These are phyloP conservation scores for Tuber aestivum DNA, from an alignment of 495 filamentous ascomycete species.

Conservation along the genomic window DNA sequence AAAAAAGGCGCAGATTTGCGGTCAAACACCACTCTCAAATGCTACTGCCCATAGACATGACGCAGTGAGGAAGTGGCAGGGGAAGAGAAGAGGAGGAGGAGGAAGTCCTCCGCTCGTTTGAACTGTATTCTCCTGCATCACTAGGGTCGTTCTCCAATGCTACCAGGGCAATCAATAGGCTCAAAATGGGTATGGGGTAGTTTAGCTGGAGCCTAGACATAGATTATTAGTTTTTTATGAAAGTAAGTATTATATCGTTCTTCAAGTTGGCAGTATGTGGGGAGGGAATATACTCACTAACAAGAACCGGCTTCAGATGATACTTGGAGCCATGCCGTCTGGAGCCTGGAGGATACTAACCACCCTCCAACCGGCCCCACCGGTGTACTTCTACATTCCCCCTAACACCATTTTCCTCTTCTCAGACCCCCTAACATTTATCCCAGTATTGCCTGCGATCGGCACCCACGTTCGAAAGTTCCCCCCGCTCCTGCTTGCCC, in stretches of 20 bases:
- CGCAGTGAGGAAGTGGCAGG: not conserved
- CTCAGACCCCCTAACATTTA: no score
- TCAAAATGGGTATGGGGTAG: conserved; percentile 53
- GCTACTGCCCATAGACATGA: no score
- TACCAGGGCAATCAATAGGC: conserved; percentile 67
- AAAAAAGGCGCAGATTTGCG: no score
- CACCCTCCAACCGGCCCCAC: no score
- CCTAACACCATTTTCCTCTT: no score
- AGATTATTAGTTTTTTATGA: not conserved
- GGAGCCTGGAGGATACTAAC: no score
- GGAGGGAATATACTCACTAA: conserved; percentile 18
- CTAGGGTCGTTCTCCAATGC: conserved; percentile 82
- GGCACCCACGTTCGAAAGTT: no score
- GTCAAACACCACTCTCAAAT: no score
- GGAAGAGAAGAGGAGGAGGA: not conserved
- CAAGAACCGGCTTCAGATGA: conserved; percentile 19
- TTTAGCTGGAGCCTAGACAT: conserved; percentile 20
- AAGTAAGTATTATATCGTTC: not conserved
- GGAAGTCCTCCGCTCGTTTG: conserved; percentile 61
- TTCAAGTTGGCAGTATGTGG: not conserved
- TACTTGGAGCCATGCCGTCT: not conserved
- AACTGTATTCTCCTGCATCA: conserved; percentile 79
- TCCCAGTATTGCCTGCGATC: no score
- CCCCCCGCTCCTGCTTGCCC: no score
- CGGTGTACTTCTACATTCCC: no score